Evolutionary conservation across 257 asterid species (phyloP), one percentile per base, ranked within the genome.

Genomic region (Solanum medicagineum): DNA sequence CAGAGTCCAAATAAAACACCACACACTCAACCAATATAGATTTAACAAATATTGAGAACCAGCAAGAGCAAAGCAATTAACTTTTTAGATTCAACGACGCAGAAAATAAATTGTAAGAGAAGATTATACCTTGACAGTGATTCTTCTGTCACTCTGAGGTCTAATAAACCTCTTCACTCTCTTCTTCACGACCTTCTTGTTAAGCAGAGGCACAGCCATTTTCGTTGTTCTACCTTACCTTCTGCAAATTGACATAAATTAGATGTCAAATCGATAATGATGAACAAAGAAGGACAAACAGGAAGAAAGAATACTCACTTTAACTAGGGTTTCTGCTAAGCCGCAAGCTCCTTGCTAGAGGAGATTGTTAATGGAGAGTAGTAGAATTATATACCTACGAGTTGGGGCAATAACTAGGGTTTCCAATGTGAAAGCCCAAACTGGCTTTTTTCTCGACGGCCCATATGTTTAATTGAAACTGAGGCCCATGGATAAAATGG

Each of bases 81-180:
- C 51, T 40, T 0, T 15, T 10, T 36, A 36, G 24, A 17, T 69
- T 40, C 79, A 69, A 10, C 0, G 9, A 36, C 2, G 8, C 45
- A 29, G 10, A 68, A 32, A 62, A 36, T 8, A 69, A 69, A 69
- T 8, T 36, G 11, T 17, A 36, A 51, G 45, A 77, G 10, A 77
- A 77, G 45, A 29, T 5, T 49, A 63, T 80, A 88, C 89, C 90
- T 88, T 86, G 29, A 88, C 91, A 9, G 86, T 86, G 73, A 88
- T 88, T 65, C 87, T 88, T 13, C 90, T 89, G 56, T 88, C 89
- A 84, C 90, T 86, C 80, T 88, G 90, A 47, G 90, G 90, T 56
- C 90, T 81, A 84, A 86, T 88, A 60, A 88, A 88, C 81, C 83
- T 85, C 87, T 86, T 86, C 54, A 82, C 82, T 84, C 90, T 88